Evolutionary conservation across 139 green algal species (phyloP), one percentile per base, ranked within the genome.

Genomic region (Coccomyxa sp.): DNA sequence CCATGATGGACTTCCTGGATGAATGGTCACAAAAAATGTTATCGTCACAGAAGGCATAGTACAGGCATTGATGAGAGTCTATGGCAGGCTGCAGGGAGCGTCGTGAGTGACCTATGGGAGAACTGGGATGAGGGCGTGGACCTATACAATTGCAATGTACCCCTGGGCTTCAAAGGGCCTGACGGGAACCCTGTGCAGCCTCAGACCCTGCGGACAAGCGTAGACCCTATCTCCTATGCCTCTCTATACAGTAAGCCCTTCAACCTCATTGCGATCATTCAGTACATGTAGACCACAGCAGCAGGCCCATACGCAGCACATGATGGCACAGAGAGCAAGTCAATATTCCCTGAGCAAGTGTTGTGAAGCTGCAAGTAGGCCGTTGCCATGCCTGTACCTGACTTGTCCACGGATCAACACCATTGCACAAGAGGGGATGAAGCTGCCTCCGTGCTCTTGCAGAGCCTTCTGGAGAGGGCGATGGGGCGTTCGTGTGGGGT

Each of bases 131-230:
- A 31, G 37, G 68, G 71, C 0, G 68, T 71, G 7, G 68, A 79
- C 37, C 33, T 88, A 0, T 88, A 80, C 83, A 88, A 88, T 69
- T 80, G 85, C 35, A 88, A 88, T 44, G 80, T 88, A 35, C 83
- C 83, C 16, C 55, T 88, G 31, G 77, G 81, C 31, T 73, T 70
- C 58, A 81, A 70, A n/a, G 64, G 35, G 8, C 31, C 33, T 10
- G 54, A 70, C 0, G 72, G 79, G 71, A 36, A 29, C 7, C 68
- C 73, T 72, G 58, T 72, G 36, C n/a, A 73, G 68, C 70, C 55
- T n/a, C n/a, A 44, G n/a, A 55, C 82, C 8, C 37, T 81, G 31
- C 37, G 37, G 8, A 86, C 82, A 4, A 71, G 29, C 12, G 82
- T 86, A 1, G 82, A 83, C 40, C 58, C 68, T 9, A 74, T 34